Conservation (phyloP, 805 yeast species). For the Monosporozyma unispora region DNA sequence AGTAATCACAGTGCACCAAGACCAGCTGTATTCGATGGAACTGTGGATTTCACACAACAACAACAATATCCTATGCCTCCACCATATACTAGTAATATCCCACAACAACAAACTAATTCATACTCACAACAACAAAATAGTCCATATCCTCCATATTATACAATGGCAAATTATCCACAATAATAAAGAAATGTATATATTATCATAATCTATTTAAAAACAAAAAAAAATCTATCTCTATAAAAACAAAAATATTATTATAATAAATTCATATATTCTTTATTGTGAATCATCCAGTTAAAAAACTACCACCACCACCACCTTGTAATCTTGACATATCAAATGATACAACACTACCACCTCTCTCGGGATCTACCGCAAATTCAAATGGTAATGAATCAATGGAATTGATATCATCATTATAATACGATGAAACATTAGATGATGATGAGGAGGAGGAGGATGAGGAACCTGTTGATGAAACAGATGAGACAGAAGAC, state of each 20-base stretch:
- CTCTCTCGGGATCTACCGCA: slow-evolving; percentile 20
- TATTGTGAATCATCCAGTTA: not conserved
- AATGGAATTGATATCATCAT: not conserved
- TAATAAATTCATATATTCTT: not conserved
- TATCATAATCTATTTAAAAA: not conserved
- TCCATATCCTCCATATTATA: not conserved
- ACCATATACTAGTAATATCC: not conserved
- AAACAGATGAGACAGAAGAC: slow-evolving; percentile 1
- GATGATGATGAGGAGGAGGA: not conserved
- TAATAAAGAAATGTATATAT: not conserved
- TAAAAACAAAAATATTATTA: not conserved
- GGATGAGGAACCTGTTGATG: not conserved
- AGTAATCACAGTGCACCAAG: slow-evolving; percentile 11
- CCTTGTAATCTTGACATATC: not conserved
- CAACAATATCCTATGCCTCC: not conserved
- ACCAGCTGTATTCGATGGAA: slow-evolving; percentile 21
- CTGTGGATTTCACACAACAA: slow-evolving; percentile 13
- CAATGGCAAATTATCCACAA: not conserved
- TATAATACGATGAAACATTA: not conserved
- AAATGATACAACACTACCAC: slow-evolving; percentile 18
- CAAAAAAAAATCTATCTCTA: slow-evolving; percentile 2
- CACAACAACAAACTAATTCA: slow-evolving; percentile 1
- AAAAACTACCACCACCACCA: not conserved
- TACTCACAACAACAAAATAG: not conserved
- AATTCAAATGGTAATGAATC: slow-evolving; percentile 22